Evolutionary conservation across 345 rosid genomes (phyloP), one percentile per base, ranked within the genome.

Genomic region (Acer yangbiense): DNA sequence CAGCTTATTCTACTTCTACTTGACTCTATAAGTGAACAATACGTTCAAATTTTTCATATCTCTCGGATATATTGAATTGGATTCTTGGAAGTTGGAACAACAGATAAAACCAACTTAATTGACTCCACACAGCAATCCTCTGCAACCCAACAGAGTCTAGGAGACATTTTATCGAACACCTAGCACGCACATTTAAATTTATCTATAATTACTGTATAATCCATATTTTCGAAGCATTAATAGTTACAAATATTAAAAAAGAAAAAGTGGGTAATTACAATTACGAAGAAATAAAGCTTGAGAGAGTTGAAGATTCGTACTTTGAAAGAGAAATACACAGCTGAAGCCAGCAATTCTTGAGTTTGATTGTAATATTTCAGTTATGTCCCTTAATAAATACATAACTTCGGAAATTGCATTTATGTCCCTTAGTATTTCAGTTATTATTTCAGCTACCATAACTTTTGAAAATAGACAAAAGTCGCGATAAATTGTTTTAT

Each of bases 141-240:
- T 7, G 14, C 7, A 57, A 68, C 41, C 43, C 63, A 66, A 43
- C 16, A 20, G 14, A 71, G 39, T 52, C 35, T 65, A 21, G 79
- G 78, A 46, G 83, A 62, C 67, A 76, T 84, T 82, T 70, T 41
- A 74, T 84, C 86, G 75, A 84, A 32, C 89, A 82, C 0, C 10
- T 79, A 41, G 72, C 60, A 77, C 25, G 81, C 79, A 43, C 2
- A 0, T 1, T 0, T 4, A 35, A 9, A 41, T 3, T 32, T 16
- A 57, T 57, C 18, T 5, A 1, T n/a, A 57, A 20, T 8, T 20
- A 57, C 23, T 2, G 10, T 18, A 17, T 7, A 23, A 57, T n/a
- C n/a, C 32, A 3, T 3, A 29, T 11, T 27, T 29, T 55, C 13
- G 2, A 3, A 71, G 64, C 6, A 54, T 17, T 23, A 6, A 25